These are phyloP conservation scores for Lasiosphaeria hispida DNA, from an alignment of 495 filamentous ascomycete species.

Conservation along the genomic window DNA sequence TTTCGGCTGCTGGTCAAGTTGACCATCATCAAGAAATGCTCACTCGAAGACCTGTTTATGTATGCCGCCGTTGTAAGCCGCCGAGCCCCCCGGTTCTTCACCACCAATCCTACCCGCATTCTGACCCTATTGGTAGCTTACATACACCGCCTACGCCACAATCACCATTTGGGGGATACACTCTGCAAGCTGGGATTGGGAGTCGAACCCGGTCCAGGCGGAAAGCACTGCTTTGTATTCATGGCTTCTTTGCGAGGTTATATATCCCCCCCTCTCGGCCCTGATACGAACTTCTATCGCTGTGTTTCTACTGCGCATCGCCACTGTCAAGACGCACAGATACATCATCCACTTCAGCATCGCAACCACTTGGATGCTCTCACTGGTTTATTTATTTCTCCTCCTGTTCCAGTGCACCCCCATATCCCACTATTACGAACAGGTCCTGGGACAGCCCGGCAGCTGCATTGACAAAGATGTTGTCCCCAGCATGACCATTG, in stretches of 20 bases:
- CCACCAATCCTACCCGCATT: not conserved
- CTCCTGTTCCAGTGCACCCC: constrained; percentile 41
- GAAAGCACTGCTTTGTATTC: constrained; percentile 20
- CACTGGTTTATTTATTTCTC: constrained; percentile 39
- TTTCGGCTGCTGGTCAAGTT: constrained; percentile 26
- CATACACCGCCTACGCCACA: constrained; percentile 19
- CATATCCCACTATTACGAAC: constrained; percentile 37
- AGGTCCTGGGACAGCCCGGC: constrained; percentile 25
- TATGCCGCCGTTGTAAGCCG: constrained; percentile 26
- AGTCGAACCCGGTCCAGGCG: not conserved
- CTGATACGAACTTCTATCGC: constrained; percentile 40
- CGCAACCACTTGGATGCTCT: constrained; percentile 21
- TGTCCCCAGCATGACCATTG: constrained; percentile 34
- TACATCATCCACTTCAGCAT: constrained; percentile 35
- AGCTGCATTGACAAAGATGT: constrained; percentile 28
- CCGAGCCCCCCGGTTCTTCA: not conserved
- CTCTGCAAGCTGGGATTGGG: not conserved
- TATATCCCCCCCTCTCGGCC: constrained; percentile 37
- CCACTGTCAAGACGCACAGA: constrained; percentile 29
- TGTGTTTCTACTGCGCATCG: constrained; percentile 41
- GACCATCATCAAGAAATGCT: constrained; percentile 19
- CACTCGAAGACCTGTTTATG: constrained; percentile 31
- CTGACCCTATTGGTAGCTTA: constrained; percentile 6
- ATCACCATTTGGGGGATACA: constrained; percentile 23
- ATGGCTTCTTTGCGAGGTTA: constrained; percentile 34